phyloP scores from a whole-genome alignment of 2,329 filamentous ascomycete genomes.

The Basipetospora chlamydospora region DNA sequence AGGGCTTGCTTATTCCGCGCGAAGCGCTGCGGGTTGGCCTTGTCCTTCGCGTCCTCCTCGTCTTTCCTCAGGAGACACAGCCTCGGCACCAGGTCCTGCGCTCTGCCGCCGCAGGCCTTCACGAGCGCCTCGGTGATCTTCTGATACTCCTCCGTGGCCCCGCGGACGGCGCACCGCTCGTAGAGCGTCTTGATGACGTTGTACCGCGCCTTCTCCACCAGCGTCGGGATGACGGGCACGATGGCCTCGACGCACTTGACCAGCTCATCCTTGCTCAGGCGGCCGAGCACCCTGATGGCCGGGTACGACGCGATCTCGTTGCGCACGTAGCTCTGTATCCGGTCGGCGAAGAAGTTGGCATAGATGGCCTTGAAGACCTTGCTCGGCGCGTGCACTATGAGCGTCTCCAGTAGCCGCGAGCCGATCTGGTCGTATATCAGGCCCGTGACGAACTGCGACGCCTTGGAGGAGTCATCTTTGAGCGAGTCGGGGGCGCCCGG shows the following conservation, averaged over 20 bases:
- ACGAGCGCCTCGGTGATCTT: slow-evolving; percentile 32
- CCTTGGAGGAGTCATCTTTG: slow-evolving; percentile 56
- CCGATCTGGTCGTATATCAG: slow-evolving; percentile 84
- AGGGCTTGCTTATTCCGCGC: slow-evolving; percentile 6
- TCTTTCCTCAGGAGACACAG: slow-evolving; percentile 31
- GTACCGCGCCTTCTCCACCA: slow-evolving; percentile 63
- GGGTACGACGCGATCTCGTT: slow-evolving; percentile 88
- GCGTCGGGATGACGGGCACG: slow-evolving; percentile 52
- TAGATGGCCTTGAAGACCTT: slow-evolving; percentile 87
- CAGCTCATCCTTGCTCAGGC: slow-evolving; percentile 77
- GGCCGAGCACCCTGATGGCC: slow-evolving; percentile 66
- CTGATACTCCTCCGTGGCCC: slow-evolving; percentile 36
- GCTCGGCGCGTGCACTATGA: slow-evolving; percentile 66
- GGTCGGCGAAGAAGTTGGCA: slow-evolving; percentile 61
- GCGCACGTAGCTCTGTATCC: slow-evolving; percentile 66
- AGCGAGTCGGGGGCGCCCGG: slow-evolving; percentile 61
- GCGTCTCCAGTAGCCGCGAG: slow-evolving; percentile 75
- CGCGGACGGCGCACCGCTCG: slow-evolving; percentile 63
- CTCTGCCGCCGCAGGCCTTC: slow-evolving; percentile 30
- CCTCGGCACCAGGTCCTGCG: slow-evolving; percentile 31
- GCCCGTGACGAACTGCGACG: slow-evolving; percentile 64
- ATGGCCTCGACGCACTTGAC: slow-evolving; percentile 58
- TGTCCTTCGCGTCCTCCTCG: slow-evolving; percentile 15
- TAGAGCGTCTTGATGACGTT: slow-evolving; percentile 70
- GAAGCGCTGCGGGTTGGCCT: slow-evolving; percentile 2